Base-by-base conservation (phyloP, 345 rosid species). In the Firmiana major region DNA sequence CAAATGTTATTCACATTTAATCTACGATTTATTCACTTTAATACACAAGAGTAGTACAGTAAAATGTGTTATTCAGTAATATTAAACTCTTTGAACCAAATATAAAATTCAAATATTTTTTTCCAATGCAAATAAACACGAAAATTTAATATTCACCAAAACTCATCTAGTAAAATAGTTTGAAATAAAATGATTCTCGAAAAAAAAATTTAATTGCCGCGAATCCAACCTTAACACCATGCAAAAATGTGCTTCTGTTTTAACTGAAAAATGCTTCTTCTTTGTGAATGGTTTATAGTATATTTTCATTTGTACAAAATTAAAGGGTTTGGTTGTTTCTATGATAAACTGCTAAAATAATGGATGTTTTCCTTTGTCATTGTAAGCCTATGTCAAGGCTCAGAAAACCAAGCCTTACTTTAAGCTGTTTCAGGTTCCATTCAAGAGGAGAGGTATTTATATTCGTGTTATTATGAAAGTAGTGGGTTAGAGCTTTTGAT, bases 341-440 rank as follows among this genome's bases (percentile, higher is more conserved):
- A 17, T 3, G 0, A 2, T 62, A 9, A 19, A 19, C 9, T 3
- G 60, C 31, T 63, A 28, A 49, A 45, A 19, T 19, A 26, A 62
- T 28, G 45, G 46, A 22, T 58, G 59, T 21, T 28, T 24, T 21
- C 17, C 7, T 63, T 71, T n/a, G 31, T 6, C 48, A 28, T 72
- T 66, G 13, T 81, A 92, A 94, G 91, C 42, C 16, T 92, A 81
- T 70, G 90, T 88, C 70, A 92, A 89, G 83, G 78, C 93, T 40
- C 7, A 40, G 8, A 40, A 40, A 40, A 4, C 8, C 8, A 40
- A 6, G 42, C 1, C 42, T 40, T 92, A 90, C 77, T 92, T 77
- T 81, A 92, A 92, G 90, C 83, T 94, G 81, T 92, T 72, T 66
- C 97, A 92, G 78, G 97, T 92, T 63, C 87, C 89, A 75, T 92